phyloP scores from a whole-genome alignment of 2,329 filamentous ascomycete genomes.

The Colletotrichum lentis region DNA sequence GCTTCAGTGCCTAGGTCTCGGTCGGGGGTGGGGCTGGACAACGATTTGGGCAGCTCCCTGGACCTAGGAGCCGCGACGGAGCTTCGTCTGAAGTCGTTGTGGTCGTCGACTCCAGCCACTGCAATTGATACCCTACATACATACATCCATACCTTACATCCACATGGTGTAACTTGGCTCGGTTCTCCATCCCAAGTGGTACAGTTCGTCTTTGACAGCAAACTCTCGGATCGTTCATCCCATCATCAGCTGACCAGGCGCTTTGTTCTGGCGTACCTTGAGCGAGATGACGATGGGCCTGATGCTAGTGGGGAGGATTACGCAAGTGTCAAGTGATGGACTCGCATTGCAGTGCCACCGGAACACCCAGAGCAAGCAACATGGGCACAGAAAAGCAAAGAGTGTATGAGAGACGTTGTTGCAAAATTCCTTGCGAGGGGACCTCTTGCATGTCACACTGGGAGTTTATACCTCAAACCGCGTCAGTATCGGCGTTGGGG shows the following conservation, averaged over 20 bases:
- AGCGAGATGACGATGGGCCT: background rate
- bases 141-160: too few species aligned
- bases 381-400: background rate
- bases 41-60: too few species aligned
- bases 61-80: background rate
- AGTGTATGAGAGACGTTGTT: background rate
- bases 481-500: background rate
- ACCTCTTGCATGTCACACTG: conserved; percentile 17
- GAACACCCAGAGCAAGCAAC: background rate
- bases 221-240: background rate
- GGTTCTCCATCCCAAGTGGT: background rate
- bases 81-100: background rate
- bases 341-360: background rate
- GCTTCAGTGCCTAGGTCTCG: background rate
- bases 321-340: background rate
- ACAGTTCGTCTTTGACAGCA: background rate
- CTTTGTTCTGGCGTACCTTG: background rate
- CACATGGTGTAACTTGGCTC: background rate
- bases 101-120: too few species aligned
- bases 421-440: conserved; percentile 5
- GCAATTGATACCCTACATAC: too few species aligned
- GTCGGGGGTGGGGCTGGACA: background rate
- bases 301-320: background rate
- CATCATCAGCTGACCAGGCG: background rate
- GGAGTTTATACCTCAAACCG: background rate